Base-by-base conservation (phyloP, 768 basidiomycete species). In the Auricularia heimuer region DNA sequence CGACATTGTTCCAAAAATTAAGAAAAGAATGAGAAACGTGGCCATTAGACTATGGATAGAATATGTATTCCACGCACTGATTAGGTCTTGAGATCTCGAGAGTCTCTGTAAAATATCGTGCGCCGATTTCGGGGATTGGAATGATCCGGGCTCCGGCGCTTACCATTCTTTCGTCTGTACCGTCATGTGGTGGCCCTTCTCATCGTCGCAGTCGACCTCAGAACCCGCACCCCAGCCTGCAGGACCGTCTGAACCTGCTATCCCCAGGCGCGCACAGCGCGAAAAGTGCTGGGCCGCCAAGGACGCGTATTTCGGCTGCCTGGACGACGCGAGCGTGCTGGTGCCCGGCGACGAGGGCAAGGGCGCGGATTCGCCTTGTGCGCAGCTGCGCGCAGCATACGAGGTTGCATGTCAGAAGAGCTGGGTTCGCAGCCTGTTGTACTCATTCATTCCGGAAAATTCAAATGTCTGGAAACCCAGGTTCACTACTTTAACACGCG, bases 401-500 rank as follows among this genome's bases (percentile, higher is more conserved):
- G 84, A 90, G 63, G 75, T 77, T 65, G 85, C 81, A 69, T 96
- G 94, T 72, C 92, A 91, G 2, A 87, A 85, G 75, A 94, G 93
- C 75, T 96, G 93, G 93, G 94, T 93, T 73, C 29, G 56, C 29
- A 51, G 39, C 12, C 39, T 42, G 8, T 42, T 14, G 12, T 54
- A 60, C 24, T 60, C 24, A 34, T 14, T 35, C 10, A 18, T 16
- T 18, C 10, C 44, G 18, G 44, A 11, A 18, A 11, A 45, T 18
- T 45, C 51, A 10, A 64, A 35, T 39, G 4, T n/a, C 11, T 56
- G 14, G 29, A 12, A 12, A 63, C 21, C 39, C 69, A 98, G 95
- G 88, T 98, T 70, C 90, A 91, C 34, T 96, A 98, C 74, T 97
- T 98, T 72, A 96, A 97, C 78, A 90, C 92, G 73, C 85, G 94